These are phyloP conservation scores for Leucocoprinus sp. DNA, from an alignment of 768 basidiomycete genomes.

Conservation along the genomic window DNA sequence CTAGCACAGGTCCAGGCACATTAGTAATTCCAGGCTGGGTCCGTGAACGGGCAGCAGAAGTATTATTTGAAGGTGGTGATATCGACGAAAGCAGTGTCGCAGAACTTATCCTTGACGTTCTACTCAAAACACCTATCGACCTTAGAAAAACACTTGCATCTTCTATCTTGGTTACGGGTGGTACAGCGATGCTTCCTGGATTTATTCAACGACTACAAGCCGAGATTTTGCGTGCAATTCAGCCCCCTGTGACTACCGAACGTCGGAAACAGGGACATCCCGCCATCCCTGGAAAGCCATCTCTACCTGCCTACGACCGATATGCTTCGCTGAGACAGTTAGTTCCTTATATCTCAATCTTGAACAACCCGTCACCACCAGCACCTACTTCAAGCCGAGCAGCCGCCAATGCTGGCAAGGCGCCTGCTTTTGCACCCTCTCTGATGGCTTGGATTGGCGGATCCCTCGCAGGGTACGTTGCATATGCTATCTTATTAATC, in stretches of 20 bases:
- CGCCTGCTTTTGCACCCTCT: constrained; percentile 80
- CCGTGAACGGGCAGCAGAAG: constrained; percentile 82
- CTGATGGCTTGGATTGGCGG: constrained; percentile 90
- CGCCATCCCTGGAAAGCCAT: constrained; percentile 28
- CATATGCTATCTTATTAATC: neutral
- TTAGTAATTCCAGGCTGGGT: constrained; percentile 93
- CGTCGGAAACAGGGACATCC: constrained; percentile 19
- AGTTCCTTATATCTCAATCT: constrained; percentile 63
- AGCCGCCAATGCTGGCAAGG: constrained; percentile 63
- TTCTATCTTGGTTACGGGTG: constrained; percentile 81
- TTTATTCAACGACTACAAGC: constrained; percentile 85
- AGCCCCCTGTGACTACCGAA: constrained; percentile 17
- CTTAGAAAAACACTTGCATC: constrained; percentile 78
- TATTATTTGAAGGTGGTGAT: constrained; percentile 85
- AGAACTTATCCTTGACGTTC: constrained; percentile 68
- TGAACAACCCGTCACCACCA: constrained; percentile 75
- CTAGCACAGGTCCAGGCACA: constrained; percentile 68
- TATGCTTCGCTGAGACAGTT: constrained; percentile 70
- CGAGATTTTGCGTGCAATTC: constrained; percentile 62
- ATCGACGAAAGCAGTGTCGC: constrained; percentile 82
- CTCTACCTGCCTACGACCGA: constrained; percentile 56
- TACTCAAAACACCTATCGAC: constrained; percentile 86
- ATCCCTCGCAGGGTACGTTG: constrained; percentile 77
- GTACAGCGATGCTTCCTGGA: constrained; percentile 86
- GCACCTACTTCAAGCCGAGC: constrained; percentile 41